Evolutionary conservation across 371 early-diverging fungal species (phyloP).

Genomic region (Rhizopus sp.): DNA sequence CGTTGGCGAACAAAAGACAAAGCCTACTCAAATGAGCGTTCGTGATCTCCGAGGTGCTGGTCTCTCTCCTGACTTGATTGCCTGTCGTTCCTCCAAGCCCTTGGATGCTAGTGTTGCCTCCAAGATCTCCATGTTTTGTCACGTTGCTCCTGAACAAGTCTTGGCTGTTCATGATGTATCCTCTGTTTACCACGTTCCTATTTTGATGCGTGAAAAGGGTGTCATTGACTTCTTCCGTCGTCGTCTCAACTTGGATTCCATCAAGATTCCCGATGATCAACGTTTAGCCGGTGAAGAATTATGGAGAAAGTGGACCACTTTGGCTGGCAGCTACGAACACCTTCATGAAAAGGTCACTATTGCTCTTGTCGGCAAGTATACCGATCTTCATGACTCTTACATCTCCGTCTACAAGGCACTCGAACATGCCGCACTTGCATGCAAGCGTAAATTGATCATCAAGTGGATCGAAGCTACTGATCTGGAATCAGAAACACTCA

Average conservation of each 20-base stretch:
- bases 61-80: conserved; percentile 96
- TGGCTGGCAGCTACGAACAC: conserved; percentile 80
- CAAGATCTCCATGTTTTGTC: conserved; percentile 99
- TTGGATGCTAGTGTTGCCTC: conserved; percentile 80
- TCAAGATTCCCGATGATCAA: conserved; percentile 55
- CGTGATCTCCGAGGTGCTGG: conserved; percentile 96
- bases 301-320: conserved; percentile 83
- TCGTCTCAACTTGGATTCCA: conserved; percentile 73
- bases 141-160: conserved; percentile 88
- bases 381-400: conserved; percentile 94
- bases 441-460: conserved; percentile 82
- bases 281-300: conserved; percentile 62
- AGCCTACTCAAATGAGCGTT: conserved; percentile 97
- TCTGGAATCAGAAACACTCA: conserved; percentile 76
- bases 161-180: conserved; percentile 95
- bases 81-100: conserved; percentile 88
- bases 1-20: conserved; percentile 99
- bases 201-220: conserved; percentile 86
- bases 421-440: conserved; percentile 89
- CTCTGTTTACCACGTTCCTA: conserved; percentile 96
- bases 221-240: conserved; percentile 80
- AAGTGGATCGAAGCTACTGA: conserved; percentile 95
- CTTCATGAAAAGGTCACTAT: conserved; percentile 88
- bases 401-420: conserved; percentile 96
- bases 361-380: conserved; percentile 97